phyloP scores from a whole-genome alignment of 2,329 filamentous ascomycete genomes.

The Verticillium isaacii region DNA sequence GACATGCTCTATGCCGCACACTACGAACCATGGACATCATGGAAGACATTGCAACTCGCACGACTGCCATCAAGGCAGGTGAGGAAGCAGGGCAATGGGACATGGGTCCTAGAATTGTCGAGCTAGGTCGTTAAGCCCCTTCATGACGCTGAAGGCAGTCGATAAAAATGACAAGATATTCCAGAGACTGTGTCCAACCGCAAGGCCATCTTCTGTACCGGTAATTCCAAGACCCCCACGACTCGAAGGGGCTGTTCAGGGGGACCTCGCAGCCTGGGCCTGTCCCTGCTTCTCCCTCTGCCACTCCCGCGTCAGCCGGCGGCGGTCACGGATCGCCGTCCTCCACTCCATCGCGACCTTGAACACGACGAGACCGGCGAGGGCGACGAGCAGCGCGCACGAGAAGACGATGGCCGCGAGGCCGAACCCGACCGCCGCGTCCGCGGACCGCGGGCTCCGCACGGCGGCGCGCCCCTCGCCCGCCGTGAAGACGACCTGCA shows the following conservation, averaged over 20 bases:
- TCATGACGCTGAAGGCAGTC: too few species aligned
- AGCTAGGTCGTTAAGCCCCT: too few species aligned
- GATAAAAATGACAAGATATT: too few species aligned
- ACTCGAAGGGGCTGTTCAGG: not conserved
- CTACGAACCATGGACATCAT: too few species aligned
- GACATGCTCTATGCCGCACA: too few species aligned
- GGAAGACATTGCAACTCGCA: too few species aligned
- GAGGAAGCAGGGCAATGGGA: too few species aligned
- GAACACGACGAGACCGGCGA: slow-evolving; percentile 5
- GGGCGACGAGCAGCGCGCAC: slow-evolving; percentile 4
- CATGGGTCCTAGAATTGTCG: too few species aligned
- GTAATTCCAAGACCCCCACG: too few species aligned
- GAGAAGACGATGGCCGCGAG: slow-evolving; percentile 6
- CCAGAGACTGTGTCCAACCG: too few species aligned
- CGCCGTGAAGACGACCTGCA: slow-evolving; percentile 16
- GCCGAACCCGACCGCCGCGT: slow-evolving; percentile 10
- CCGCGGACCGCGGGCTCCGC: not conserved
- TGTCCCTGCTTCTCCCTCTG: not conserved
- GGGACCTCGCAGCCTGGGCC: not conserved
- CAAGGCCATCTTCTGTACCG: too few species aligned
- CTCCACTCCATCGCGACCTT: slow-evolving; percentile 14
- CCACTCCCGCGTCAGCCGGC: slow-evolving; percentile 5
- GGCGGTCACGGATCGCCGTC: slow-evolving; percentile 12
- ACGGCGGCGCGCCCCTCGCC: not conserved
- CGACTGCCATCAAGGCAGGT: too few species aligned